Conservation (phyloP, 345 rosid species). For the Draba incana region DNA sequence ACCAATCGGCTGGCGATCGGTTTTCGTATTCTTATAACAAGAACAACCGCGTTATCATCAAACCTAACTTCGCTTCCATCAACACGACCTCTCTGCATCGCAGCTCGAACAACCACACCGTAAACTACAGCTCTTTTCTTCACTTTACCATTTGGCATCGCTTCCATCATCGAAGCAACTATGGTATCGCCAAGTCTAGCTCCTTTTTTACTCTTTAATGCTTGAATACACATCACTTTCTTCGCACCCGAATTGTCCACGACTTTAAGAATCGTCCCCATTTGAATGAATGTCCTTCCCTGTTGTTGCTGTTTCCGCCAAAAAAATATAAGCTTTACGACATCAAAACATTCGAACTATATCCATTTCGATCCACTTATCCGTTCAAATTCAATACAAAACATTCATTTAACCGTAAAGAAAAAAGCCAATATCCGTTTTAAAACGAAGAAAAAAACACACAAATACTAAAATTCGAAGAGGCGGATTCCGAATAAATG, state of each 20-base stretch:
- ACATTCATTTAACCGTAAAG: too few species aligned
- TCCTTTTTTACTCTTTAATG: constrained; percentile 74
- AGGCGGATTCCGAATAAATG: too few species aligned
- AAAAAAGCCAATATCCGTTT: too few species aligned
- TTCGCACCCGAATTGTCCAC: constrained; percentile 92
- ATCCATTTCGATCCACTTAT: not conserved
- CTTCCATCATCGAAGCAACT: constrained; percentile 88
- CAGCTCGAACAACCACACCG: constrained; percentile 87
- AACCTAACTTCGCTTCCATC: constrained; percentile 92
- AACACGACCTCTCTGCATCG: constrained; percentile 83
- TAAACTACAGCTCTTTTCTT: constrained; percentile 86
- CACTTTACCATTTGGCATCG: constrained; percentile 88
- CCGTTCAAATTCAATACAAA: not conserved
- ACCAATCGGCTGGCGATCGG: constrained; percentile 72
- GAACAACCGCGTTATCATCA: constrained; percentile 88
- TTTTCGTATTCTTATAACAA: constrained; percentile 48
- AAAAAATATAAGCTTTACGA: not conserved
- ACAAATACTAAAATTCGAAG: too few species aligned
- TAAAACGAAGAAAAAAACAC: too few species aligned
- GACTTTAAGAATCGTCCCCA: constrained; percentile 85
- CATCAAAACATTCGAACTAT: not conserved
- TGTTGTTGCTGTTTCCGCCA: constrained; percentile 49
- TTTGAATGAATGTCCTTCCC: constrained; percentile 82
- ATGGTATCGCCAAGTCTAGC: constrained; percentile 85
- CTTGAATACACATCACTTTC: constrained; percentile 89